Conservation (phyloP, 2,329 filamentous ascomycete species). For the Ascochyta fabae region DNA sequence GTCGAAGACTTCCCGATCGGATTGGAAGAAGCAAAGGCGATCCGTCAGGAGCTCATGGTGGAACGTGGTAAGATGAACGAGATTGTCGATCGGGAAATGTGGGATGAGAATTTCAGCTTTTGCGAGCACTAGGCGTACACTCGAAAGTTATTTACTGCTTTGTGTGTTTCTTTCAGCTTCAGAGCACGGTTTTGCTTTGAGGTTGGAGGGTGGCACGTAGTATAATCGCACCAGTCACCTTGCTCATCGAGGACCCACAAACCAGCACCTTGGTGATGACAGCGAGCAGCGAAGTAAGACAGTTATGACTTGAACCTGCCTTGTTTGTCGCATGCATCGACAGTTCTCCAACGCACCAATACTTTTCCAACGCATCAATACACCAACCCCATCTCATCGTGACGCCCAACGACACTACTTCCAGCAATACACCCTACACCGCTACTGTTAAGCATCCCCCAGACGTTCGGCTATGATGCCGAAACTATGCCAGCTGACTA, state of each 20-base stretch:
- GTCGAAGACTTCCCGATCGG: conserved; percentile 22
- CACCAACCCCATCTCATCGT: not conserved
- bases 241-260: not conserved
- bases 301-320: conserved; percentile 1
- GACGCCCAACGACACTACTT: not conserved
- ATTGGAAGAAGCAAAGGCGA: conserved; percentile 23
- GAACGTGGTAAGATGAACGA: conserved; percentile 17
- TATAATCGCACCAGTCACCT: not conserved
- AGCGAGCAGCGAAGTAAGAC: not conserved
- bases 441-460: not conserved
- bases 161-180: not conserved
- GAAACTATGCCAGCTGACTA: not conserved
- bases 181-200: no score
- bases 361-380: not conserved
- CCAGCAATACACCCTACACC: conserved; percentile 12
- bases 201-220: no score
- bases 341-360: not conserved
- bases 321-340: conserved; percentile 2
- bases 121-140: conserved; percentile 18
- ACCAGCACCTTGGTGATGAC: not conserved
- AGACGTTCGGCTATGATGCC: conserved; percentile 10
- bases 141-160: no score
- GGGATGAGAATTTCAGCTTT: conserved; percentile 18
- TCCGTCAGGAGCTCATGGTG: conserved; percentile 22
- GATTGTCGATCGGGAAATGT: conserved; percentile 5